A percentile compares a stretch with the other conserved stretches of the same genome.
Evolutionary conservation across 2,329 filamentous ascomycete species (phyloP).

Genomic region (Calonectria honghensis): DNA sequence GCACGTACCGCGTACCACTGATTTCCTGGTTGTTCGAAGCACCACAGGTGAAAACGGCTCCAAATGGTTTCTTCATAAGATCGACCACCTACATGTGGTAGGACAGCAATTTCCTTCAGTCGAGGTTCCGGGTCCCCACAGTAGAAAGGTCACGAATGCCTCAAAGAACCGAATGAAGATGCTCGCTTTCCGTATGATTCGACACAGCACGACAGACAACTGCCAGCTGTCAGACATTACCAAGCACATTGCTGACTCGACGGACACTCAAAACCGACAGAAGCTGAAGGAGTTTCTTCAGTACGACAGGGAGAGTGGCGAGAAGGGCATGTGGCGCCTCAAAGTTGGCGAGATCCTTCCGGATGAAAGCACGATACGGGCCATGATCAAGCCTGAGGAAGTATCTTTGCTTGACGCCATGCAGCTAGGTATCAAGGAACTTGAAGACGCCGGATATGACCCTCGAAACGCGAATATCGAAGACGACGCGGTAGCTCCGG

Average conservation of each 20-base stretch:
- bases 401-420: constrained; percentile 96
- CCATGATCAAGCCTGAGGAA: constrained; percentile 96
- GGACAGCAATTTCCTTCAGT: constrained; percentile 95
- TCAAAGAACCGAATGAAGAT: constrained; percentile 97
- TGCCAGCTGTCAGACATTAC: constrained; percentile 90
- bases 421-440: constrained; percentile 94
- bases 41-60: constrained; percentile 86
- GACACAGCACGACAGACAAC: constrained; percentile 81
- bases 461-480: constrained; percentile 76
- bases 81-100: constrained; percentile 93
- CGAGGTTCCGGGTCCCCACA: constrained; percentile 95
- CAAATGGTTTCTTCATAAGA: constrained; percentile 88
- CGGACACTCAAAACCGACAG: constrained; percentile 95
- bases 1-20: constrained; percentile 84
- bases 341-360: constrained; percentile 83
- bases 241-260: constrained; percentile 92
- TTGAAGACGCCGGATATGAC: constrained; percentile 93
- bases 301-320: constrained; percentile 84
- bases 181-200: constrained; percentile 92
- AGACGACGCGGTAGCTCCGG: constrained; percentile 78
- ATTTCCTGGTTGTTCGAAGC: constrained; percentile 91
- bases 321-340: constrained; percentile 88
- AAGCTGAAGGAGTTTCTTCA: constrained; percentile 97
- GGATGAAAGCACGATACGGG: constrained; percentile 86
- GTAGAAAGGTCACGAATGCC: constrained; percentile 96